Evolutionary conservation across 441 rosid genomes (phyloP), one percentile per base, ranked within the genome.

Genomic region (Flueggea neowawraea): DNA sequence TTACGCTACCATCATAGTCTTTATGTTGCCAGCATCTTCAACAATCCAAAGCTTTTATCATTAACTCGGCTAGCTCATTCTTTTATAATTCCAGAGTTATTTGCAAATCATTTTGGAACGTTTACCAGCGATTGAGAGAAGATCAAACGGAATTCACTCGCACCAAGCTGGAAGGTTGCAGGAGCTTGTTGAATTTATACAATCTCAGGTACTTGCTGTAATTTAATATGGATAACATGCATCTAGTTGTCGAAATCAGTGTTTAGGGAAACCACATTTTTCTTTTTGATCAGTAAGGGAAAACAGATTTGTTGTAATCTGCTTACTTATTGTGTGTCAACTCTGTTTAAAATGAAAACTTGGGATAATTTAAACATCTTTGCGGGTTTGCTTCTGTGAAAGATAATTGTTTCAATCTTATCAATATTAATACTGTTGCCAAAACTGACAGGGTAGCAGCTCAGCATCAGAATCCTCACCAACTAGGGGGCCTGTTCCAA

Each of bases 91-190:
- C 13, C 66, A 92, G 99, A 92, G 98, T 81, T 86, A 92, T 73
- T 89, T 95, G 60, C 91, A 92, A 84, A 95, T 95, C 75, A 76
- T 92, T 73, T 62, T 90, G 85, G 98, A 92, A 78, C 81, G 85
- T 61, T 69, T 89, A 55, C 97, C 96, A 1, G 75, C 84, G 54
- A 64, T 66, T 39, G 96, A 86, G 76, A 82, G 88, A 75, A 88
- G 79, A 71, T 87, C 90, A 55, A 80, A 75, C 45, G 98, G 96
- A 54, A 84, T 87, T 65, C 96, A 84, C 66, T 62, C 82, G 36
- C 94, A 79, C 54, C 97, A 95, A 76, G 91, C 96, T 61, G 86
- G 89, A 45, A 84, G 85, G 72, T 70, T 95, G 82, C 98, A 83
- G 80, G 98, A 92, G 71, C 91, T 95, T 50, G 94, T 90, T 68